Evolutionary conservation across 805 yeast genomes (phyloP).

Genomic region (Yamadazyma sp.): DNA sequence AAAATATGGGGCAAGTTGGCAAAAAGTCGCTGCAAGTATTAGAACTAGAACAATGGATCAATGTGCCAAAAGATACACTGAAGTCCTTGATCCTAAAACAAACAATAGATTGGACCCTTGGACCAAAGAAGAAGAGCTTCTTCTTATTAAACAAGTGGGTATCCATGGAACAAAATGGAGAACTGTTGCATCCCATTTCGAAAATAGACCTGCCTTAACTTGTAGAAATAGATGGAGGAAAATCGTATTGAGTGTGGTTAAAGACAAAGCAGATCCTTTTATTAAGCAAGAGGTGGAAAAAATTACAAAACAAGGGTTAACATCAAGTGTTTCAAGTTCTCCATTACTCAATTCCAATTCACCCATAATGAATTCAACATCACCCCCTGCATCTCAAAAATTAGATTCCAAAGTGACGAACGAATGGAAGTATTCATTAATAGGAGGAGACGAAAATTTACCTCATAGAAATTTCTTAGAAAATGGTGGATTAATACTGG

Average conservation of each 20-base stretch:
- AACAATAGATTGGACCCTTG: slow-evolving; percentile 76
- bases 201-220: slow-evolving; percentile 81
- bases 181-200: slow-evolving; percentile 65
- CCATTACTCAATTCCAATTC: background rate
- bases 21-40: slow-evolving; percentile 70
- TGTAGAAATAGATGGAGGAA: slow-evolving; percentile 94
- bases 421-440: slow-evolving; percentile 59
- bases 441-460: slow-evolving; percentile 7
- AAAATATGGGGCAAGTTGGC: slow-evolving; percentile 80
- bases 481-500: slow-evolving; percentile 47
- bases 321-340: background rate
- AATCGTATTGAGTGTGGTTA: slow-evolving; percentile 69
- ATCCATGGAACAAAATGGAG: slow-evolving; percentile 87
- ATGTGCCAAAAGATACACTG: slow-evolving; percentile 87
- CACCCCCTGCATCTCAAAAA: background rate
- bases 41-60: slow-evolving; percentile 91
- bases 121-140: slow-evolving; percentile 73
- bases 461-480: slow-evolving; percentile 22
- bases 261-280: slow-evolving; percentile 56
- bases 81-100: slow-evolving; percentile 80
- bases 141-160: slow-evolving; percentile 64
- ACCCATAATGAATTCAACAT: background rate
- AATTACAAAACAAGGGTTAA: slow-evolving; percentile 23
- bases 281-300: slow-evolving; percentile 60
- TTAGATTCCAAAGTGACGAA: slow-evolving; percentile 18